A percentile compares a stretch with the other conserved stretches of the same genome.
phyloP scores from a whole-genome alignment of 306 rosid genomes.

The Vigna radiata region DNA sequence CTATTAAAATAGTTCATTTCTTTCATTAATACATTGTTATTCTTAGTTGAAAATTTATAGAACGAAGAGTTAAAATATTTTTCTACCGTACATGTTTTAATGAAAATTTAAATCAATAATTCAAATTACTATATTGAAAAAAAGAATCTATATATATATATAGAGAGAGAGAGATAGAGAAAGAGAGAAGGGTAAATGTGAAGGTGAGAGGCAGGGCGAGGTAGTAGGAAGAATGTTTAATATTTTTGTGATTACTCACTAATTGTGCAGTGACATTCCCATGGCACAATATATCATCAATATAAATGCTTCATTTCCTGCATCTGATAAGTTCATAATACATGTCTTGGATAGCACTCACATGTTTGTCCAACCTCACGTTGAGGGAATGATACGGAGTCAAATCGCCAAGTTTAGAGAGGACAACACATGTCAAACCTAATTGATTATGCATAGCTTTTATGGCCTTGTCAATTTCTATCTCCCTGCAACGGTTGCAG shows the following conservation, averaged over 20 bases:
- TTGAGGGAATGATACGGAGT: constrained; percentile 72
- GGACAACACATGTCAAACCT: constrained; percentile 86
- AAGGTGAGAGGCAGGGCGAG: too few species aligned
- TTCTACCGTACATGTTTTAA: too few species aligned
- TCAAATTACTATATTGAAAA: too few species aligned
- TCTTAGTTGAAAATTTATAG: too few species aligned
- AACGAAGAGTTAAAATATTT: too few species aligned
- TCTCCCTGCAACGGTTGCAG: background rate
- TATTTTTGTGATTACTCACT: background rate
- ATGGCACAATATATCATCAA: constrained; percentile 95
- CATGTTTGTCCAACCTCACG: constrained; percentile 87
- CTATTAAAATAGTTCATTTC: too few species aligned
- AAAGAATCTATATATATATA: too few species aligned
- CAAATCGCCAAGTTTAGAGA: constrained; percentile 88
- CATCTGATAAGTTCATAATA: constrained; percentile 77
- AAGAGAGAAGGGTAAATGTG: too few species aligned
- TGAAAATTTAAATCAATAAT: too few species aligned
- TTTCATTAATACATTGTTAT: too few species aligned
- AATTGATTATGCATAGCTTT: constrained; percentile 44
- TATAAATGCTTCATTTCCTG: constrained; percentile 71
- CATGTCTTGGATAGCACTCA: constrained; percentile 82
- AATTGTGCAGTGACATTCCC: constrained; percentile 81
- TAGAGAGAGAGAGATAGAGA: too few species aligned
- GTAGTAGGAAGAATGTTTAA: background rate
- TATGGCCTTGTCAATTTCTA: background rate